A percentile compares a stretch with the other conserved stretches of the same genome.
Evolutionary conservation across 2,329 filamentous ascomycete genomes (phyloP).

Genomic region (Simplicillium sp.): DNA sequence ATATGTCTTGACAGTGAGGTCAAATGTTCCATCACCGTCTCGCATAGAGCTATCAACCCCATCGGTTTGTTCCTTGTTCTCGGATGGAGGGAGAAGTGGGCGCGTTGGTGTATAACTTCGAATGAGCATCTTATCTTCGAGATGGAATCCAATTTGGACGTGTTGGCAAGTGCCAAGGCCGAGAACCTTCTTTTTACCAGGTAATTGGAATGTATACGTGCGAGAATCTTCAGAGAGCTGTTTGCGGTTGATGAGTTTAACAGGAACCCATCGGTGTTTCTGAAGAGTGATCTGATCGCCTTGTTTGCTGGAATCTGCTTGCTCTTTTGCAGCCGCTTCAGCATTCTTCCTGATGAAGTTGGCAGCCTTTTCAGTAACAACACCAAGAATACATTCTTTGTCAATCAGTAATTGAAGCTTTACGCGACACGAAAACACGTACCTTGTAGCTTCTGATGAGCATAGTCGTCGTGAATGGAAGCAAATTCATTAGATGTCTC

Average conservation of each 20-base stretch:
- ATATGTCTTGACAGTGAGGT: slow-evolving; percentile 41
- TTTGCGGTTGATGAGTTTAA: slow-evolving; percentile 26
- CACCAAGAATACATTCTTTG: slow-evolving; percentile 37
- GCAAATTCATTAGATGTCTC: slow-evolving; percentile 39
- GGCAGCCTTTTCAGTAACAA: slow-evolving; percentile 36
- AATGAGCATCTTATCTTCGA: slow-evolving; percentile 39
- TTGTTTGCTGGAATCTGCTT: slow-evolving; percentile 12
- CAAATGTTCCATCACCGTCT: slow-evolving; percentile 33
- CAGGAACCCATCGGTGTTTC: slow-evolving; percentile 35
- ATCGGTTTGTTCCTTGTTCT: neutral
- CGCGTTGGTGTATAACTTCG: slow-evolving; percentile 37
- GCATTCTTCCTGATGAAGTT: slow-evolving; percentile 34
- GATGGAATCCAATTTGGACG: slow-evolving; percentile 39
- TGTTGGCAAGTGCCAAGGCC: slow-evolving; percentile 32
- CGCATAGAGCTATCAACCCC: neutral
- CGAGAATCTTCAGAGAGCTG: slow-evolving; percentile 11
- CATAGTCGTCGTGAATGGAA: slow-evolving; percentile 40
- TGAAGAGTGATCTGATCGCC: slow-evolving; percentile 23
- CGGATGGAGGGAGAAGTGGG: slow-evolving; percentile 22
- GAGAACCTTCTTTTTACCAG: neutral
- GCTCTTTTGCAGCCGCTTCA: slow-evolving; percentile 27
- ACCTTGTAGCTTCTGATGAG: slow-evolving; percentile 36
- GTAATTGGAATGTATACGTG: neutral
- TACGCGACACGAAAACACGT: no score
- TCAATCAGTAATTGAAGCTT: no score